Conservation (phyloP, 2,329 filamentous ascomycete species). For the Truncatella angustata region DNA sequence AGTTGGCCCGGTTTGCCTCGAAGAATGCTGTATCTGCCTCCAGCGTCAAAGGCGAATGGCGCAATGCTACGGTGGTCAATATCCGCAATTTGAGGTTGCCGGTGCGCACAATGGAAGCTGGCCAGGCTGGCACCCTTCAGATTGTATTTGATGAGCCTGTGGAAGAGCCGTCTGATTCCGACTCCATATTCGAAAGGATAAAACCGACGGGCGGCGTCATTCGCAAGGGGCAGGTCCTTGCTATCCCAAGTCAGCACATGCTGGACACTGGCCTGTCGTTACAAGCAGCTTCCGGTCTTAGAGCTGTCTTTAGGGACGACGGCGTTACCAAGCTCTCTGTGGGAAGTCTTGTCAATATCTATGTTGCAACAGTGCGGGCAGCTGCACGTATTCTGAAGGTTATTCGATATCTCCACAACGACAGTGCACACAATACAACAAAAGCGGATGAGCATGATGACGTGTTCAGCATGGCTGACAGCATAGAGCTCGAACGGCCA, state of each 20-base stretch:
- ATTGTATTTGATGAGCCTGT: conserved; percentile 56
- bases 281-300: conserved; percentile 66
- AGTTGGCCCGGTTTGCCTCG: conserved; percentile 51
- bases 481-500: conserved; percentile 35
- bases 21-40: conserved; percentile 52
- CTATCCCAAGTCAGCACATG: conserved; percentile 60
- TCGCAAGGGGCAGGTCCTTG: conserved; percentile 82
- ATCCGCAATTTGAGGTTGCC: conserved; percentile 85
- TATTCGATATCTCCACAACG: conserved; percentile 26
- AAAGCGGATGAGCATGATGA: conserved; percentile 49
- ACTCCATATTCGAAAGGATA: conserved; percentile 24
- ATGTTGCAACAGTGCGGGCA: conserved; percentile 82
- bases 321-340: conserved; percentile 62
- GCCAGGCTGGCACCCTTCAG: conserved; percentile 88
- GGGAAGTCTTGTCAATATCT: conserved; percentile 75
- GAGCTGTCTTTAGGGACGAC: conserved; percentile 66
- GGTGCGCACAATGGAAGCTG: conserved; percentile 70
- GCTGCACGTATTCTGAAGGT: conserved; percentile 71
- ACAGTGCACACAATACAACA: conserved; percentile 22
- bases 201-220: conserved; percentile 40
- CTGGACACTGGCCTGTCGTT: conserved; percentile 54
- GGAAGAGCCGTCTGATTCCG: conserved; percentile 27
- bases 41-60: conserved; percentile 68
- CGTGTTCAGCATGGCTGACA: conserved; percentile 57
- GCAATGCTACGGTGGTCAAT: conserved; percentile 76